Percentiles rank a stretch among this genome's conserved stretches.
Conservation (phyloP, 331 rosid species). For the Malus hybrid region DNA sequence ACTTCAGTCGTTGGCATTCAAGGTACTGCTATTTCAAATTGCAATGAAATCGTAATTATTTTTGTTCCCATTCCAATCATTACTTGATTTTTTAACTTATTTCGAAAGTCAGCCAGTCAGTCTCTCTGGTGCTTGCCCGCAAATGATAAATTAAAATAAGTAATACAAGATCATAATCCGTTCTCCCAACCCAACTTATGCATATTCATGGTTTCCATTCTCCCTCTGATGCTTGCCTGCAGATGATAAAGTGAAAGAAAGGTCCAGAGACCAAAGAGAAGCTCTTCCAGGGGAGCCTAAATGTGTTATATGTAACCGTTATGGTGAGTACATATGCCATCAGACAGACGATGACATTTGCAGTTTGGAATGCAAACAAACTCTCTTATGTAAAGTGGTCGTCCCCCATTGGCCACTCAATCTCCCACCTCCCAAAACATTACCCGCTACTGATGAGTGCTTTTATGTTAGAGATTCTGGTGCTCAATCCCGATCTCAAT, state of each 20-base stretch:
- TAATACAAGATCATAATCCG: background rate
- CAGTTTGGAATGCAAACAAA: conserved; percentile 79
- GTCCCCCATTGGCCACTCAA: conserved; percentile 14
- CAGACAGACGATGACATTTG: conserved; percentile 79
- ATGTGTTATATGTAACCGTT: conserved; percentile 68
- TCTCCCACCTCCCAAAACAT: conserved; percentile 23
- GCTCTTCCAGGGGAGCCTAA: conserved; percentile 67
- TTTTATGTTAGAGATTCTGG: conserved; percentile 55
- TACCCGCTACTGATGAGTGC: conserved; percentile 64
- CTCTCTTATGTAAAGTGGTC: conserved; percentile 31
- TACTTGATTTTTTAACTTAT: too few relatives aligned
- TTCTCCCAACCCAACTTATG: background rate
- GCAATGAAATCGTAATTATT: background rate
- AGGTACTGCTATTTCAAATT: background rate
- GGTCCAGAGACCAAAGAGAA: conserved; percentile 59
- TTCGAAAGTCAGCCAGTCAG: too few relatives aligned
- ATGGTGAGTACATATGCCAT: conserved; percentile 79
- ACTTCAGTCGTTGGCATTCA: background rate
- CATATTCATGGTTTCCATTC: background rate
- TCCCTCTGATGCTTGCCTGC: background rate
- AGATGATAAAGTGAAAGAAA: conserved; percentile 44
- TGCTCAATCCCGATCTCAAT: conserved; percentile 14
- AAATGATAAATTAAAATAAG: too few relatives aligned
- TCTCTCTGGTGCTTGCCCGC: too few relatives aligned
- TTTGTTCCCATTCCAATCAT: too few relatives aligned